Evolutionary conservation across 306 rosid genomes (phyloP), one percentile per base, ranked within the genome.

Genomic region (Dalbergia oliveri): DNA sequence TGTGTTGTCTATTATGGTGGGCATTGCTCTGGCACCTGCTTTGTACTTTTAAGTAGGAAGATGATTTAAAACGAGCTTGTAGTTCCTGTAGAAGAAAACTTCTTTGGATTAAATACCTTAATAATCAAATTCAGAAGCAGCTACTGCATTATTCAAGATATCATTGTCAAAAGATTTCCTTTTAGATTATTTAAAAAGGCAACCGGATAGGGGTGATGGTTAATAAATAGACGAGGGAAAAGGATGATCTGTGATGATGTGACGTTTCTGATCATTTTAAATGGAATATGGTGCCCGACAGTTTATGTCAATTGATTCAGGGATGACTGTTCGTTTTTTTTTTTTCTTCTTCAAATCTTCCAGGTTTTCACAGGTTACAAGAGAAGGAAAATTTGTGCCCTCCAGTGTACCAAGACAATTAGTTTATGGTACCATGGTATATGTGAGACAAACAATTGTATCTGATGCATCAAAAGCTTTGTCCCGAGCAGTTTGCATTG

Each of bases 401-500:
- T 95, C 99, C 74, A 82, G 86, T 73, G 97, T 93, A 74, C 99
- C 99, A 4, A 85, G 93, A 64, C 99, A 95, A 83, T 79, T 95
- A 78, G 84, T 95, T 79, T 95, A 95, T 82, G 98, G 98, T 73
- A 95, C 98, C 18, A 95, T 95, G 99, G 98, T 95, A 19, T 89
- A 4, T 80, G 98, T 93, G 84, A 88, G 99, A 59, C 93, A 95
- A 81, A 71, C 88, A 19, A 95, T 95, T 79, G 99, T 95, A 14
- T 49, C 87, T 76, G 97, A 95, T 88, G 99, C 99, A 72, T 93
- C 99, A 0, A 44, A 31, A 83, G 98, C 98, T 71, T 88, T 95
- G 87, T 93, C 99, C 6, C 89, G 97, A 51, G 99, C 98, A 67
- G 97, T 93, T 69, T 95, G 99, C 80, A 95, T 95, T 84, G 98